Evolutionary conservation across 139 green algal species (phyloP).

Genomic region (Chlamydomonas eustigma): DNA sequence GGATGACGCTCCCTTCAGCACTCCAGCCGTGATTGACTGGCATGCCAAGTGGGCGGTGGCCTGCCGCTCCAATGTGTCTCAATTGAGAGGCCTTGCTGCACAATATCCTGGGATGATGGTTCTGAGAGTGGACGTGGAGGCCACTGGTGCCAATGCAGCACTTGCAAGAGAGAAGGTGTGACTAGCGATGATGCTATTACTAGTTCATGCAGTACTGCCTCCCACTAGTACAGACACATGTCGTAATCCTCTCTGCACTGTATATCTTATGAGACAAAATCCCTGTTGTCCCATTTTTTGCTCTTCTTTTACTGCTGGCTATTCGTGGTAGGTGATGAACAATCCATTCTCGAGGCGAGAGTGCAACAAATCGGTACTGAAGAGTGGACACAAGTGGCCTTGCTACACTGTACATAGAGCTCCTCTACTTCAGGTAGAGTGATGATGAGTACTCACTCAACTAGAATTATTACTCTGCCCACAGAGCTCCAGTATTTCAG

Average conservation of each 20-base stretch:
- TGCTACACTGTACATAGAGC: conserved; percentile 51
- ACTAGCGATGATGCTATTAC: no score
- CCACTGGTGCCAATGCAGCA: conserved; percentile 33
- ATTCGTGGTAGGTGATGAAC: conserved; percentile 11
- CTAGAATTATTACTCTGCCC: conserved; percentile 54
- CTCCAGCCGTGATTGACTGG: conserved; percentile 45
- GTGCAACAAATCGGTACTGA: conserved; percentile 30
- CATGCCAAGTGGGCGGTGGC: conserved; percentile 50
- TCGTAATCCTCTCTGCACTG: no score
- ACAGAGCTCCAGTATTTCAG: conserved; percentile 17
- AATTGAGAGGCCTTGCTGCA: conserved; percentile 26
- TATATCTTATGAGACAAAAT: no score
- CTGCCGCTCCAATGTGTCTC: conserved; percentile 13
- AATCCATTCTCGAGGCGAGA: conserved; percentile 9
- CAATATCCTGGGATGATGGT: conserved; percentile 22
- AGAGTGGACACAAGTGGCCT: conserved; percentile 51
- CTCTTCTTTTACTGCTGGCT: no score
- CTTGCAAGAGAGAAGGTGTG: conserved; percentile 51
- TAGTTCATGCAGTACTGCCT: neutral
- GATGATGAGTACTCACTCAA: conserved; percentile 18
- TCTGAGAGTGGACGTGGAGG: conserved; percentile 46
- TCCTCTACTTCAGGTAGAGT: conserved; percentile 39
- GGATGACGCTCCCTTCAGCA: conserved; percentile 17
- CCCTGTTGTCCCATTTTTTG: no score
- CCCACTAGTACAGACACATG: neutral